Evolutionary conservation across 306 rosid species (phyloP), one percentile per base, ranked within the genome.

Genomic region (Castanea mollissima): DNA sequence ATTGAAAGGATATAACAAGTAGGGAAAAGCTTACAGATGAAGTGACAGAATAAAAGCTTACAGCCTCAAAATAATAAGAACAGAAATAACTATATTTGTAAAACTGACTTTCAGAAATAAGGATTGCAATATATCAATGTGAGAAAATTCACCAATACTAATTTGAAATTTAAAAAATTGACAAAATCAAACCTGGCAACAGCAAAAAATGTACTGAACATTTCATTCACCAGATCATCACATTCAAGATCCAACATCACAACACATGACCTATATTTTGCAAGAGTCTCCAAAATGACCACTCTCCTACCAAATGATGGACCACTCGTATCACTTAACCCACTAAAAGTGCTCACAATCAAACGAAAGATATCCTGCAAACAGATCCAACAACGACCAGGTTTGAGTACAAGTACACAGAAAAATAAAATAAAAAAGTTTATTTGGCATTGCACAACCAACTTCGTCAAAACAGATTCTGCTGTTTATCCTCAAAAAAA

Each of bases 161-260:
- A 67, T 67, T 19, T 19, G 27, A 21, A 77, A 59, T 57, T 49
- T 41, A 71, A 20, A 31, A 25, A 52, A 13, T 25, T 3, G n/a
- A 49, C 59, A 10, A 51, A 74, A 75, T 81, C 94, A 70, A 83
- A 96, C 99, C 99, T 96, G 90, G 92, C 97, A 85, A 91, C 98
- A 0, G 87, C 84, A 62, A 96, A 81, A 88, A 96, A 96, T 55
- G 92, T 90, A 85, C 85, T 84, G 92, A 96, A 91, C 96, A 96
- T 96, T 80, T 91, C 97, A 81, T 87, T 87, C 79, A 96, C 99
- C 86, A 96, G 84, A 81, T 90, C 97, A 81, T 93, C 89, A 80
- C 99, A 96, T 87, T 96, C 99, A 68, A 96, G 99, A 84, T 96
- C 99, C 87, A 96, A 82, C 98, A 96, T 96, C 77, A 96, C 99